Conservation (phyloP, 805 yeast genomes). For the Wickerhamiella azymoides region DNA sequence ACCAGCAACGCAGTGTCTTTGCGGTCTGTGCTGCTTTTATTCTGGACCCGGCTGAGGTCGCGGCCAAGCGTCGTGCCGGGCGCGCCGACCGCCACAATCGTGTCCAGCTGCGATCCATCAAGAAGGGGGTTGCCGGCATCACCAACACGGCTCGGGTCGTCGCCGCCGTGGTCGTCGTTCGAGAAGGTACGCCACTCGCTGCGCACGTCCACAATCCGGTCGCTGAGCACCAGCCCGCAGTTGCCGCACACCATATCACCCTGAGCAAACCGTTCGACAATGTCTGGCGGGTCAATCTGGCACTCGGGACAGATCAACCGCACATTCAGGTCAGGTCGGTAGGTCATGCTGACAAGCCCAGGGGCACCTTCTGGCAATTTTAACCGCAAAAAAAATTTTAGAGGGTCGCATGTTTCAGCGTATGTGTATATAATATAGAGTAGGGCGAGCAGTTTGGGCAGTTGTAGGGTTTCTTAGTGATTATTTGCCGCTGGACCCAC, state of each 20-base stretch:
- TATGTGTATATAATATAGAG: too few relatives aligned
- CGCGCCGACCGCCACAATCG: conserved; percentile 78
- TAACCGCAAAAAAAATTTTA: too few relatives aligned
- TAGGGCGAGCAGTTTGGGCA: too few relatives aligned
- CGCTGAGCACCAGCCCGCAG: conserved; percentile 89
- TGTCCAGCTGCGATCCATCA: conserved; percentile 82
- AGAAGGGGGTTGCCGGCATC: conserved; percentile 88
- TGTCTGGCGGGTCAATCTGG: conserved; percentile 86
- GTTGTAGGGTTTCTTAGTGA: too few relatives aligned
- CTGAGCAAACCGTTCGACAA: conserved; percentile 87
- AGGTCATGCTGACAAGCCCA: conserved; percentile 1
- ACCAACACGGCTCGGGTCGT: conserved; percentile 98
- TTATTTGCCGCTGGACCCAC: too few relatives aligned
- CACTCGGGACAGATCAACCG: conserved; percentile 92
- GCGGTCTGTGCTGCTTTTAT: conserved; percentile 68
- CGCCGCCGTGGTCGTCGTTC: conserved; percentile 95
- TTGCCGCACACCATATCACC: conserved; percentile 98
- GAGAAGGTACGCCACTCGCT: conserved; percentile 98
- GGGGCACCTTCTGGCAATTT: neutral
- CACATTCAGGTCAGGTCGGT: conserved; percentile 50
- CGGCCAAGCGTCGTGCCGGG: conserved; percentile 79
- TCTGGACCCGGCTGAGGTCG: conserved; percentile 82
- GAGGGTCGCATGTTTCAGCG: too few relatives aligned
- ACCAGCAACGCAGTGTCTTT: conserved; percentile 77
- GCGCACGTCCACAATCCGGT: conserved; percentile 82